Evolutionary conservation across 208 protist genomes (phyloP), one percentile per base, ranked within the genome.

Genomic region (Wallacemonas rigidus): DNA sequence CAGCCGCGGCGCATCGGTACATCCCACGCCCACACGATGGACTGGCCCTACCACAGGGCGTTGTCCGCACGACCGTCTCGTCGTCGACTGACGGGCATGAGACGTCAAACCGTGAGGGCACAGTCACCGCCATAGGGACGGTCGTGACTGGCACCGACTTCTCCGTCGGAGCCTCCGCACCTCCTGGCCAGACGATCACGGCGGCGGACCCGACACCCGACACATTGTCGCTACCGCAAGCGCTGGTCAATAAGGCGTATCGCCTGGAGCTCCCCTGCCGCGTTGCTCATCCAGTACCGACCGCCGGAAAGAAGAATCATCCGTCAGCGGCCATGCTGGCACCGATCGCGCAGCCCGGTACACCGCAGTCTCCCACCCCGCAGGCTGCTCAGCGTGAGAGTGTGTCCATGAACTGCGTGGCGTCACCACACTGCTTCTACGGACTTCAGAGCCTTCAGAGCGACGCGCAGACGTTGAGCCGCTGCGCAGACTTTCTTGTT

Each of bases 341-440:
- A 50, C 45, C 8, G 56, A 5, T 38, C 38, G 36, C 56, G 6
- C 9, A 14, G 11, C 6, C 56, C 5, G 35, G 35, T 6, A 35
- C 56, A 6, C 56, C 56, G 9, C 36, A 43, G 38, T 62, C 56
- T 5, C 56, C 56, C 7, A 38, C 7, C 38, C n/a, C 56, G 9
- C 26, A 43, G 7, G 56, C 35, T 5, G 56, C 43, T 4, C 56
- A 8, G 26, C 56, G 56, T 41, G 56, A 62, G 26, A 35, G 60
- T 65, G 41, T 41, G 40, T 70, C 57, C 40, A 15, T 79, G 63
- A 86, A 88, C 73, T 93, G 88, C 67, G 51, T 65, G 4, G 80
- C 80, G 45, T 85, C 85, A 36, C 85, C 88, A 44, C 56, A 43
- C 36, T 93, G 88, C 74, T 77, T 90, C 69, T 69, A 72, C 5